These are phyloP conservation scores for Phytophthora nicotianae DNA, from an alignment of 352 stramenopile genomes.

Conservation along the genomic window DNA sequence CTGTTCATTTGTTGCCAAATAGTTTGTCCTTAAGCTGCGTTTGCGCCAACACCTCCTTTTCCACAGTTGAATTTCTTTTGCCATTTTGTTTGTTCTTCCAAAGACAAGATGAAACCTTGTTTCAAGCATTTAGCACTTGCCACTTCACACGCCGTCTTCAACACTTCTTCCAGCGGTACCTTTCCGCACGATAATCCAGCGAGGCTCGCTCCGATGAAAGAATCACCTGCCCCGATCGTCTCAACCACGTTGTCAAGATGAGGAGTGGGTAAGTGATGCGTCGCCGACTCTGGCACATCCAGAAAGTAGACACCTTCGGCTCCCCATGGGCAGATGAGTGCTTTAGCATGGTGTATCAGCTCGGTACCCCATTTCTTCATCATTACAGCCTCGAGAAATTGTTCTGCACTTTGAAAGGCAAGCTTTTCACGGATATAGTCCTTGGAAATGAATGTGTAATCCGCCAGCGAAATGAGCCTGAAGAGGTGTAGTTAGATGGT, in stretches of 20 bases:
- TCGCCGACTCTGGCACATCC: slow-evolving; percentile 12
- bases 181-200: slow-evolving; percentile 36
- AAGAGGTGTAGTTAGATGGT: neutral
- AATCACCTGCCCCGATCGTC: slow-evolving; percentile 67
- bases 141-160: slow-evolving; percentile 51
- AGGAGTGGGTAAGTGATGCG: slow-evolving; percentile 36
- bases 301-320: slow-evolving; percentile 59
- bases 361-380: slow-evolving; percentile 13
- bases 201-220: slow-evolving; percentile 71
- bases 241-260: slow-evolving; percentile 48
- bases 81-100: slow-evolving; percentile 6
- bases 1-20: no score
- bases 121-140: slow-evolving; percentile 59
- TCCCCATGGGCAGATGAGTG: slow-evolving; percentile 69
- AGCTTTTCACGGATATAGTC: slow-evolving; percentile 75
- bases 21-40: slow-evolving; percentile 7
- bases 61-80: neutral
- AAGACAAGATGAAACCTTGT: slow-evolving; percentile 45
- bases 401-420: slow-evolving; percentile 28
- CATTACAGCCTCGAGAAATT: slow-evolving; percentile 44
- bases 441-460: slow-evolving; percentile 69
- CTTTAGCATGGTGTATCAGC: slow-evolving; percentile 23
- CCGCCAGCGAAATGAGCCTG: slow-evolving; percentile 42
- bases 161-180: slow-evolving; percentile 24
- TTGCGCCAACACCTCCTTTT: neutral